Percentiles rank a stretch among this genome's conserved stretches.
These are phyloP conservation scores for Phtheirospermum japonicum DNA, from an alignment of 257 asterid species.

Conservation along the genomic window DNA sequence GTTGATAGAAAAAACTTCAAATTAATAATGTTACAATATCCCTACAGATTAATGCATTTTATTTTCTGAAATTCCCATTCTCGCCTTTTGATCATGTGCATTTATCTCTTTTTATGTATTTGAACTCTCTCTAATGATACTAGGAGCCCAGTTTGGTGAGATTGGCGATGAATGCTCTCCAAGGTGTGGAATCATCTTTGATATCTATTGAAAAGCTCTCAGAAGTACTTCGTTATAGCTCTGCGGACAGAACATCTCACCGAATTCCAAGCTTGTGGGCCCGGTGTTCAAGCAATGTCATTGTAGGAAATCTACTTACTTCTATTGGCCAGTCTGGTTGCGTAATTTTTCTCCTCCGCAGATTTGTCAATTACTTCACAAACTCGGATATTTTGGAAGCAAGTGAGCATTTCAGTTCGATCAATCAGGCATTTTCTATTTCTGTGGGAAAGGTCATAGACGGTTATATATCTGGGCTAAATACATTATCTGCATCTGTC, in stretches of 20 bases:
- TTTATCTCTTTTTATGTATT: conserved; percentile 17
- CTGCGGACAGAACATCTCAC: conserved; percentile 84
- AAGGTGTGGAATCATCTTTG: conserved; percentile 83
- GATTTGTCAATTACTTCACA: conserved; percentile 63
- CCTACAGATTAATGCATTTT: conserved; percentile 6
- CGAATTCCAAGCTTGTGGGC: conserved; percentile 76
- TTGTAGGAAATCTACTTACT: conserved; percentile 71
- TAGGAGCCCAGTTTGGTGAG: conserved; percentile 94
- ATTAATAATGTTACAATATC: conserved; percentile 7
- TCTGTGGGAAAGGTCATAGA: conserved; percentile 75
- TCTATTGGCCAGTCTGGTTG: conserved; percentile 84
- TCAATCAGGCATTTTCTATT: conserved; percentile 92
- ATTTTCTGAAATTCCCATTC: background rate
- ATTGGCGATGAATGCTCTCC: conserved; percentile 82
- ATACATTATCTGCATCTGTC: conserved; percentile 73
- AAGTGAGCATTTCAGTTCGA: conserved; percentile 41
- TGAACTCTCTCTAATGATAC: conserved; percentile 27
- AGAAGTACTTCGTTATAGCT: conserved; percentile 50
- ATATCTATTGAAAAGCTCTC: conserved; percentile 61
- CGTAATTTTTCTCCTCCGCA: conserved; percentile 60
- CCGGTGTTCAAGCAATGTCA: conserved; percentile 71
- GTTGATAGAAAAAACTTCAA: conserved; percentile 6
- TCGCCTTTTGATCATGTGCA: background rate
- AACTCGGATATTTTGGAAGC: conserved; percentile 39
- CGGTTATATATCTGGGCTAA: conserved; percentile 72